Base-by-base conservation (phyloP, 306 rosid genomes). In the Quercus bicolor region DNA sequence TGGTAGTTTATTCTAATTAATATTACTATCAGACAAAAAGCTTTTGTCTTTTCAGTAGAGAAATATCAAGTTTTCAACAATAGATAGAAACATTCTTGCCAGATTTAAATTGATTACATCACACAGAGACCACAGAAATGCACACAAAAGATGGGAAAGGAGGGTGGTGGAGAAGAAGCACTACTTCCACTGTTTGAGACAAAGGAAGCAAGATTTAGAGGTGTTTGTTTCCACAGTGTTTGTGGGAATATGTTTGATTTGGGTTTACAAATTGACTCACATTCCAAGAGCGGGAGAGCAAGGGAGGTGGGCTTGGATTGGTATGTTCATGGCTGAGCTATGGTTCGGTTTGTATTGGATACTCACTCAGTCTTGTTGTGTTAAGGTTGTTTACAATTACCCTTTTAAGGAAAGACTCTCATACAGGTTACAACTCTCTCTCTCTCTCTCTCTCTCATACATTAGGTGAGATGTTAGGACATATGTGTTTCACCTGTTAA, bases 281-380 rank as follows among this genome's bases (percentile, higher is more conserved):
- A 55, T 85, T 28, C 74, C 81, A 6, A 48, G 12, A 40, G 48
- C 20, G 2, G 70, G 56, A 23, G 54, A 68, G 4, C n/a, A 26
- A 29, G 77, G 78, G 8, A 61, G 72, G 23, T 83, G 86, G 90
- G 72, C 60, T 31, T 84, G 90, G 87, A 72, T 88, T 28, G 81
- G 81, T 34, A 26, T 84, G 78, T 77, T 74, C 43, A 4, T 73
- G 26, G 52, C 83, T 0, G 97, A 92, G 23, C 0, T 84, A 0
- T 12, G 55, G 0, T 92, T 92, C n/a, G 88, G 94, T 8, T 2
- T 90, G 1, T 90, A 82, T 65, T 92, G 97, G 97, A 84, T 92
- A 0, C 31, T 84, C 21, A 85, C 90, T 73, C 97, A 85, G 68
- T 85, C 97, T 37, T 51, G 78, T 57, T 89, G 93, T 10, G 90